Conservation (phyloP, 2,329 filamentous ascomycete species). For the Zymoseptoria brevis region DNA sequence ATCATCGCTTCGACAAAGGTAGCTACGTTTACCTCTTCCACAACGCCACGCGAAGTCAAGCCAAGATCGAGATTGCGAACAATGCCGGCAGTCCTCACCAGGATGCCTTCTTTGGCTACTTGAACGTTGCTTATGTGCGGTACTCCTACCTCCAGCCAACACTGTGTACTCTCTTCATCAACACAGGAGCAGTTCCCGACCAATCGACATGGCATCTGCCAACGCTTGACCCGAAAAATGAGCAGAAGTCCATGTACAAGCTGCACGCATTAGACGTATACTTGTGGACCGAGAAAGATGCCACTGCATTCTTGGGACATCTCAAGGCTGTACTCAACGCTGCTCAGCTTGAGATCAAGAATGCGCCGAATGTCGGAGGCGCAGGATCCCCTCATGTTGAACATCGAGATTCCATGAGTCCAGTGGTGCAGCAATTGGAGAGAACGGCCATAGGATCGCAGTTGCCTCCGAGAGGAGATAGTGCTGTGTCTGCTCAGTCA, state of each 20-base stretch:
- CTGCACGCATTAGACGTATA: conserved; percentile 70
- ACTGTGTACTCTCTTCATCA: conserved; percentile 59
- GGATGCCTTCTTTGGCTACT: conserved; percentile 67
- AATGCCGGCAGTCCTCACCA: conserved; percentile 65
- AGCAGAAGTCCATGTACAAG: conserved; percentile 72
- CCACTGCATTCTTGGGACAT: conserved; percentile 60
- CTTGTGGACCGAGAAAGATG: conserved; percentile 69
- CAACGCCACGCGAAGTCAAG: conserved; percentile 57
- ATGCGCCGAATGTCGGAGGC: conserved; percentile 50
- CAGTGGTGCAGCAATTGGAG: conserved; percentile 67
- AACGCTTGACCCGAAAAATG: conserved; percentile 61
- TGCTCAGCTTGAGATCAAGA: conserved; percentile 53
- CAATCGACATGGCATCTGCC: conserved; percentile 64
- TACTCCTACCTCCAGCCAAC: conserved; percentile 70
- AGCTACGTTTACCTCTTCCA: conserved; percentile 77
- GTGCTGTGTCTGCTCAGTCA: conserved; percentile 31
- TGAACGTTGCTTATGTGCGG: conserved; percentile 49
- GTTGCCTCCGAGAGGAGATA: conserved; percentile 37
- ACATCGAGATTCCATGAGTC: conserved; percentile 49
- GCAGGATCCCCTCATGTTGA: conserved; percentile 32
- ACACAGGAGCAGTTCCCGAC: conserved; percentile 39
- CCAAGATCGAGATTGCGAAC: conserved; percentile 70
- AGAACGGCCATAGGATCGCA: conserved; percentile 58
- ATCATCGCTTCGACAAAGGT: conserved; percentile 71
- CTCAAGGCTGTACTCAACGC: conserved; percentile 57